These are phyloP conservation scores for Boletus rex-veris DNA, from an alignment of 768 basidiomycete species.

Conservation along the genomic window DNA sequence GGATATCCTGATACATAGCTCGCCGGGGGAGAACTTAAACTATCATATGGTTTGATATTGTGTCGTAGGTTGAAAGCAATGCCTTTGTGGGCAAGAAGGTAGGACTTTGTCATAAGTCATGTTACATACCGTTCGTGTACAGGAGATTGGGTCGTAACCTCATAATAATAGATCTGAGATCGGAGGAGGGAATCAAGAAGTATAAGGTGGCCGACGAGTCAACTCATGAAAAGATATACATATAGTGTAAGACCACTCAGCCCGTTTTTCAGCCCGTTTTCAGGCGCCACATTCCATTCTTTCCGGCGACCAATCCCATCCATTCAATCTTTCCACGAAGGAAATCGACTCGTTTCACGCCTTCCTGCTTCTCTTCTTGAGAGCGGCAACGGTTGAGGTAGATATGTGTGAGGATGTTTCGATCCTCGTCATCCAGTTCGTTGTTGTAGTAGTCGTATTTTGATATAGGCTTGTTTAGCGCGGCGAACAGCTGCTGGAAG, in stretches of 20 bases:
- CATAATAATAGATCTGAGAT: neutral
- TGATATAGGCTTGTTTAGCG: conserved; percentile 44
- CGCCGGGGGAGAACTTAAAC: too few species aligned
- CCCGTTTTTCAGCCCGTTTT: conserved; percentile 51
- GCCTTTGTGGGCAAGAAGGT: neutral
- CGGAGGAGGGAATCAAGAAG: neutral
- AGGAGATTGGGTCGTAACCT: neutral
- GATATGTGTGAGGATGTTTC: conserved; percentile 41
- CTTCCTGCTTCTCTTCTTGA: conserved; percentile 34
- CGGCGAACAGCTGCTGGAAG: conserved; percentile 42
- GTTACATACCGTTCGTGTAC: conserved; percentile 2
- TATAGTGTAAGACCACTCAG: conserved; percentile 8
- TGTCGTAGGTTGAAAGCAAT: too few species aligned
- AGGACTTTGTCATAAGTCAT: neutral
- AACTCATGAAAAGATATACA: neutral
- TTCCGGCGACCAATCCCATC: conserved; percentile 50
- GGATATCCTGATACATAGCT: neutral
- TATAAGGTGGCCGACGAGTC: neutral
- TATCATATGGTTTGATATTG: neutral
- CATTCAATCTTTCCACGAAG: conserved; percentile 51
- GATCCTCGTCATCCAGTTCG: conserved; percentile 45
- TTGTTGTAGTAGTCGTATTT: conserved; percentile 58
- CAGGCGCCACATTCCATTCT: conserved; percentile 64
- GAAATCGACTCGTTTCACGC: conserved; percentile 59
- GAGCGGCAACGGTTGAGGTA: conserved; percentile 45